Conservation (phyloP, 148 eudicot genomes). For the Pharnaceum exiguum region DNA sequence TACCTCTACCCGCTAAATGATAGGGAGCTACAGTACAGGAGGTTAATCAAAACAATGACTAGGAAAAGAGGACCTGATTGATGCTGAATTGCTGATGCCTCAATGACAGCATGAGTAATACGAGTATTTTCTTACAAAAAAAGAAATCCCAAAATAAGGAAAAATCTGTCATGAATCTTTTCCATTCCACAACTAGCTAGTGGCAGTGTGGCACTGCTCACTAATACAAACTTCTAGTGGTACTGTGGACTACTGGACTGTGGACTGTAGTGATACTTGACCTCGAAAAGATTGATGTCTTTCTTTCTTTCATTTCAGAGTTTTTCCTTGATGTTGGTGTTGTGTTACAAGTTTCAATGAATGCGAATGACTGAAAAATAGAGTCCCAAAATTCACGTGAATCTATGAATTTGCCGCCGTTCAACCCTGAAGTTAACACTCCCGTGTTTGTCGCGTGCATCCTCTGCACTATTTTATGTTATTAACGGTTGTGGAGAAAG, state of each 20-base stretch:
- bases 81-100: too few relatives aligned
- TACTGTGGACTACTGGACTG: too few relatives aligned
- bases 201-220: too few relatives aligned
- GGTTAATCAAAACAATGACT: too few relatives aligned
- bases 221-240: too few relatives aligned
- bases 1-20: too few relatives aligned
- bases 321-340: neutral
- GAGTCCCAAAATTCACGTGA: conserved; percentile 3
- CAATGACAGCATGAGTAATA: too few relatives aligned
- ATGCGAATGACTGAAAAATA: neutral
- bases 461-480: neutral
- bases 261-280: neutral
- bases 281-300: conserved; percentile 20
- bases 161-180: too few relatives aligned
- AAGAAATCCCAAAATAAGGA: neutral
- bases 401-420: conserved; percentile 25
- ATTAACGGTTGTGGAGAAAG: too few relatives aligned
- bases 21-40: too few relatives aligned
- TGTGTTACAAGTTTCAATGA: conserved; percentile 16
- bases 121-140: conserved; percentile 2
- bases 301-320: neutral
- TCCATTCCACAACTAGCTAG: too few relatives aligned
- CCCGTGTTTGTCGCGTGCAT: conserved; percentile 21
- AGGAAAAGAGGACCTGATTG: too few relatives aligned
- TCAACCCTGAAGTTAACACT: conserved; percentile 5